Conservation (phyloP, 164 flowering plant species). For the Houttuynia cordata region DNA sequence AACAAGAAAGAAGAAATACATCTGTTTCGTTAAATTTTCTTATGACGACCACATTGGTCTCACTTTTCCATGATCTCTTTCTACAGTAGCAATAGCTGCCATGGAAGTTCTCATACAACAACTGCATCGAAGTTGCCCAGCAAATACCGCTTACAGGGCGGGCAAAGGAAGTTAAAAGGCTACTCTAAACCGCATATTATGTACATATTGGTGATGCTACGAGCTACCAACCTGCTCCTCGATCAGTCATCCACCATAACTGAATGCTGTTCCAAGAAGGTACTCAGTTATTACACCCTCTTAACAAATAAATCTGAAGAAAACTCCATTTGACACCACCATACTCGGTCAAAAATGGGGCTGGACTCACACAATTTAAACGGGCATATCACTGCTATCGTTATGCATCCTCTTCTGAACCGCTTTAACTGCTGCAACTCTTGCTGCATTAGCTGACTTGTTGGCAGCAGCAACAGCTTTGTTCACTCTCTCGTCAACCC, state of each 20-base stretch:
- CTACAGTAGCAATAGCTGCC: no score
- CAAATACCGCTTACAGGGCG: no score
- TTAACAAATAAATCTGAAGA: neutral
- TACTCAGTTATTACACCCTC: slow-evolving; percentile 3
- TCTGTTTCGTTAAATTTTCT: no score
- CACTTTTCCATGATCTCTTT: no score
- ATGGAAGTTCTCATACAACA: no score
- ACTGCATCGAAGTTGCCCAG: no score
- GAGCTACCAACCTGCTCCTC: slow-evolving; percentile 13
- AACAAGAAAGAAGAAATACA: no score
- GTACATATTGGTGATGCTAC: slow-evolving; percentile 12
- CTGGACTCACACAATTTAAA: slow-evolving; percentile 17
- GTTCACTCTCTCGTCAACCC: slow-evolving; percentile 82
- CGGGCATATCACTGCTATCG: slow-evolving; percentile 9
- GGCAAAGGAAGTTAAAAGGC: neutral
- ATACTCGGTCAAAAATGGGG: neutral
- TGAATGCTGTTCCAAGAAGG: slow-evolving; percentile 17
- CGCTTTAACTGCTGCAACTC: slow-evolving; percentile 93
- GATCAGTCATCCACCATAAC: slow-evolving; percentile 7
- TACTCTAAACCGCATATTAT: neutral
- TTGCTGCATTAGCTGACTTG: slow-evolving; percentile 87
- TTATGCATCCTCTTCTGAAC: slow-evolving; percentile 59
- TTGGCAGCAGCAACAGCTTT: slow-evolving; percentile 73
- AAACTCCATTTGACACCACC: neutral
- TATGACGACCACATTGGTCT: no score